Evolutionary conservation across 2,329 filamentous ascomycete genomes (phyloP).

Genomic region (Aspergillus versicolor): DNA sequence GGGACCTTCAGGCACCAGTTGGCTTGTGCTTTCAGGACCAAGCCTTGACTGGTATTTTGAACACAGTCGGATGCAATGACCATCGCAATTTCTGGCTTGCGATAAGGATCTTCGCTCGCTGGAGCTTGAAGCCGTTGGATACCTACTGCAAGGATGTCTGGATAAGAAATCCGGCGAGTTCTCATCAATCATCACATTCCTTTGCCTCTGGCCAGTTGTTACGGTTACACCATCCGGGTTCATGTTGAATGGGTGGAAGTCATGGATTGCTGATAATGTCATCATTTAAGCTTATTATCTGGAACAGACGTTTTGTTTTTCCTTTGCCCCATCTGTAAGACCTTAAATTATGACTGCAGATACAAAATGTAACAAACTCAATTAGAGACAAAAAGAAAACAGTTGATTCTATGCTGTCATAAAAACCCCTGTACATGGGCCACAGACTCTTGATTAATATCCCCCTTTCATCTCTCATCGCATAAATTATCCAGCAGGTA

Average conservation of each 20-base stretch:
- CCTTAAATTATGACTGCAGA: not conserved
- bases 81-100: too few relatives aligned
- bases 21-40: too few relatives aligned
- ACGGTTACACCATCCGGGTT: conserved; percentile 1
- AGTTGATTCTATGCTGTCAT: not conserved
- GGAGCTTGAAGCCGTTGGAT: too few relatives aligned
- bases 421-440: not conserved
- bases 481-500: not conserved
- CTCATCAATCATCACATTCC: too few relatives aligned
- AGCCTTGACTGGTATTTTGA: too few relatives aligned
- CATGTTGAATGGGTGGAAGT: not conserved
- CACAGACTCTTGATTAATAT: not conserved
- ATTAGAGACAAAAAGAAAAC: not conserved
- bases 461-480: not conserved
- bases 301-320: not conserved
- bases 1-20: too few relatives aligned
- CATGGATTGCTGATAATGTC: not conserved
- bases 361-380: not conserved
- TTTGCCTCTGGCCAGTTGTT: not conserved
- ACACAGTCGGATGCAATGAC: too few relatives aligned
- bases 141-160: too few relatives aligned
- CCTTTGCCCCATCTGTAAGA: not conserved
- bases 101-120: too few relatives aligned
- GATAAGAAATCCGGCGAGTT: too few relatives aligned
- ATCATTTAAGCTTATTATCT: not conserved